Percentiles rank a stretch among this genome's conserved stretches.
These are phyloP conservation scores for Nitzschia sp. DNA, from an alignment of 108 stramenopile genomes.

Conservation along the genomic window DNA sequence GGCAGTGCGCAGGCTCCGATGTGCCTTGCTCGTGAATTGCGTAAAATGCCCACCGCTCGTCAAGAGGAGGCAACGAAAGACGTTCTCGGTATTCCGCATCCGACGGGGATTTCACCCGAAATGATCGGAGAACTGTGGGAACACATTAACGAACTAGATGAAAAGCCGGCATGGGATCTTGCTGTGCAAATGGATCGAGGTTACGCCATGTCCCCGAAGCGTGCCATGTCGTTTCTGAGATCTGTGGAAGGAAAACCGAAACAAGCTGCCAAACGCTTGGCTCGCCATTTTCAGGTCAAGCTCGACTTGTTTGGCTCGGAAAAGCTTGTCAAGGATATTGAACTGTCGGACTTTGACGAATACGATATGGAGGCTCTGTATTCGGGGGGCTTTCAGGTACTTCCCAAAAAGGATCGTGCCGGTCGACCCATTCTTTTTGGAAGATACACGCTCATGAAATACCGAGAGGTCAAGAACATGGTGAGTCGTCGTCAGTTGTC, in stretches of 20 bases:
- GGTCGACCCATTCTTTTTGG: constrained; percentile 23
- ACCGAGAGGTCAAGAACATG: constrained; percentile 24
- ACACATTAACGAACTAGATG: background rate
- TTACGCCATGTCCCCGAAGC: background rate
- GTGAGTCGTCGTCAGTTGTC: constrained; percentile 2
- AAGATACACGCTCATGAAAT: constrained; percentile 21
- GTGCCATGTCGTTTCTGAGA: constrained; percentile 25
- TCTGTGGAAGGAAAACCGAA: constrained; percentile 16
- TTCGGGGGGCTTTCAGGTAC: background rate
- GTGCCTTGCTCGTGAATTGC: constrained; percentile 22
- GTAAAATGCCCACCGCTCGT: constrained; percentile 3
- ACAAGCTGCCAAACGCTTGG: constrained; percentile 12
- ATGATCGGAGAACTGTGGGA: background rate
- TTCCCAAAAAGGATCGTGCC: constrained; percentile 7
- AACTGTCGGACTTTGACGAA: constrained; percentile 24
- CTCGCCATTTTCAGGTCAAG: constrained; percentile 18
- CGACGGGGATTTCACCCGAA: background rate
- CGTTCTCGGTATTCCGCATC: constrained; percentile 26
- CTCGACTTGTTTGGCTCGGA: constrained; percentile 38
- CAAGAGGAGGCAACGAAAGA: constrained; percentile 24
- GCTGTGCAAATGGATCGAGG: background rate
- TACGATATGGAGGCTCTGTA: constrained; percentile 16
- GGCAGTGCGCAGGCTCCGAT: background rate
- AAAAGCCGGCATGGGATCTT: background rate
- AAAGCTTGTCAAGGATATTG: constrained; percentile 20